Evolutionary conservation across 768 basidiomycete genomes (phyloP).

Genomic region (Auricularia sp.): DNA sequence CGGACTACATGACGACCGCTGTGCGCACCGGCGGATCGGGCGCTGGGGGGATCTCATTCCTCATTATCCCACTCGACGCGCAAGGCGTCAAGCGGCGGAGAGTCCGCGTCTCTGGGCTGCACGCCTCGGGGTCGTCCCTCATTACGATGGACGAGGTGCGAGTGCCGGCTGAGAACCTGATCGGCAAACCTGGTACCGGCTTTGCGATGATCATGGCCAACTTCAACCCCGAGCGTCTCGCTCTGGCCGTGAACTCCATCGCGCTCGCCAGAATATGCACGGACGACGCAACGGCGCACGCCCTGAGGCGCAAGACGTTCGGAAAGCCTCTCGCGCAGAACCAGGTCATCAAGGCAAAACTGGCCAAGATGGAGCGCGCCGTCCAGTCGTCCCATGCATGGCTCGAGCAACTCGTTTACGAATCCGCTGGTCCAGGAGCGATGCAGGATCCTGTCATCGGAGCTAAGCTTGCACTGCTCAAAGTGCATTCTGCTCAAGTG

Average conservation of each 20-base stretch:
- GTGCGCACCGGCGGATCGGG: slow-evolving; percentile 18
- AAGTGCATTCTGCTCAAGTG: slow-evolving; percentile 10
- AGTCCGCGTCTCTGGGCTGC: slow-evolving; percentile 11
- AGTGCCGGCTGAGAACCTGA: slow-evolving; percentile 19
- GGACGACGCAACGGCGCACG: slow-evolving; percentile 9
- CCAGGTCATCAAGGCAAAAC: slow-evolving; percentile 11
- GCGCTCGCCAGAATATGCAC: slow-evolving; percentile 4
- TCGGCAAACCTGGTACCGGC: slow-evolving; percentile 17
- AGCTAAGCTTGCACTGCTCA: slow-evolving; percentile 8
- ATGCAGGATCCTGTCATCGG: slow-evolving; percentile 7
- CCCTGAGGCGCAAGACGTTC: slow-evolving; percentile 9
- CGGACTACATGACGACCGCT: slow-evolving; percentile 20
- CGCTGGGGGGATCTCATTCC: slow-evolving; percentile 12
- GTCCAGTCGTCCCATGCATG: slow-evolving; percentile 9
- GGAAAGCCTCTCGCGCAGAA: slow-evolving; percentile 9
- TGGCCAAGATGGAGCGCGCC: slow-evolving; percentile 8
- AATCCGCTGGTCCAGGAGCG: slow-evolving; percentile 1
- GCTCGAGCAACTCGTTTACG: slow-evolving; percentile 9
- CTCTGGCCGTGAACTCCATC: slow-evolving; percentile 5
- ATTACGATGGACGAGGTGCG: slow-evolving; percentile 16
- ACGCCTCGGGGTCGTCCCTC: slow-evolving; percentile 13
- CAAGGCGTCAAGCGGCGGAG: slow-evolving; percentile 10
- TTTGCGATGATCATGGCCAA: slow-evolving; percentile 18
- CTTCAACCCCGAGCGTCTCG: slow-evolving; percentile 14
- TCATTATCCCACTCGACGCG: slow-evolving; percentile 13